A percentile compares a stretch with the other conserved stretches of the same genome.
These are phyloP conservation scores for Mycosphaerelloides madeirae DNA, from an alignment of 2,329 filamentous ascomycete genomes.

Conservation along the genomic window DNA sequence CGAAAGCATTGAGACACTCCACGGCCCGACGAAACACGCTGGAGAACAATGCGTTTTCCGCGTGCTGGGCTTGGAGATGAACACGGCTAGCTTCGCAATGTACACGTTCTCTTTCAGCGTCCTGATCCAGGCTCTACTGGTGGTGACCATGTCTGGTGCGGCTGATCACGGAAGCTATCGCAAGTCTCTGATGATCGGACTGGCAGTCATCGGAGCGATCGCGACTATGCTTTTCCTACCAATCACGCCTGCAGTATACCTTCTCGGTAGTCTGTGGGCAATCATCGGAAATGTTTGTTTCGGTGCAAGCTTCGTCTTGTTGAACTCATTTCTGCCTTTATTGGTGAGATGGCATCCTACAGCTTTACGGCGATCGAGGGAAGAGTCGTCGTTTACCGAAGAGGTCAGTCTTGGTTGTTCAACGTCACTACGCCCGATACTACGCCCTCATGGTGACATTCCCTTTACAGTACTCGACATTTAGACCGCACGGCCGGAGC, in stretches of 20 bases:
- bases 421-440: no score
- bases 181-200: slow-evolving; percentile 80
- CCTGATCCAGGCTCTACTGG: slow-evolving; percentile 78
- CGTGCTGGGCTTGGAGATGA: slow-evolving; percentile 78
- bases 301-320: slow-evolving; percentile 86
- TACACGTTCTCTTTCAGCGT: slow-evolving; percentile 96
- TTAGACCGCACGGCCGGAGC: no score
- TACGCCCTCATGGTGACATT: no score
- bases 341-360: slow-evolving; percentile 72
- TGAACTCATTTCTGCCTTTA: slow-evolving; percentile 92
- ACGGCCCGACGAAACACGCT: no score
- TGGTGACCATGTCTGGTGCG: slow-evolving; percentile 93
- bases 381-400: slow-evolving; percentile 1
- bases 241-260: slow-evolving; percentile 67
- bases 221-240: slow-evolving; percentile 86
- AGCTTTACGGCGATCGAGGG: slow-evolving; percentile 3
- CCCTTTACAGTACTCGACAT: no score
- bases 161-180: slow-evolving; percentile 87
- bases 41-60: slow-evolving; percentile 72
- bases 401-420: slow-evolving; percentile 13
- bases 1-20: not conserved
- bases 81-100: slow-evolving; percentile 96
- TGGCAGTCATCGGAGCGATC: slow-evolving; percentile 74
- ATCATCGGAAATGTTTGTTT: slow-evolving; percentile 92
- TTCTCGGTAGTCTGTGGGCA: slow-evolving; percentile 76